These are phyloP conservation scores for Dactylonectria macrodidyma DNA, from an alignment of 2,329 filamentous ascomycete genomes.

Conservation along the genomic window DNA sequence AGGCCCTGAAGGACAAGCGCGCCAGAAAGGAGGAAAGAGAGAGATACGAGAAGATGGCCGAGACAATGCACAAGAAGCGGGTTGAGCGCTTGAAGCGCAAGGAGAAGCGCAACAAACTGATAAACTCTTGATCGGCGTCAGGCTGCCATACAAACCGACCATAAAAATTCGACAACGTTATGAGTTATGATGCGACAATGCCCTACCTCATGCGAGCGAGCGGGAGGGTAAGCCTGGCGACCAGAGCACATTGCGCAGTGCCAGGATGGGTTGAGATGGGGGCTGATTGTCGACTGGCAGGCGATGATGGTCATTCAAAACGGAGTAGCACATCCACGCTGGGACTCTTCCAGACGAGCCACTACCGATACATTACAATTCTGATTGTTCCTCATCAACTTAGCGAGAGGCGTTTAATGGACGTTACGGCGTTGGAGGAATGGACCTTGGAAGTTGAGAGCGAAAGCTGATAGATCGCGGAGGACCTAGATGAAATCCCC, in stretches of 20 bases:
- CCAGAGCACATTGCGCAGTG: background rate
- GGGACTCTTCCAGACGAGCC: slow-evolving; percentile 1
- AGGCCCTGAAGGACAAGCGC: slow-evolving; percentile 87
- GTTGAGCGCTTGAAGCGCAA: slow-evolving; percentile 93
- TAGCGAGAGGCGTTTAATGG: slow-evolving; percentile 19
- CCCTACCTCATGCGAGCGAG: slow-evolving; percentile 24
- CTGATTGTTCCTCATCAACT: slow-evolving; percentile 1
- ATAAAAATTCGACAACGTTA: slow-evolving; percentile 35
- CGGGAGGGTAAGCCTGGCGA: slow-evolving; percentile 18
- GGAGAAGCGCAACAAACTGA: slow-evolving; percentile 94
- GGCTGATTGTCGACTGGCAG: slow-evolving; percentile 1
- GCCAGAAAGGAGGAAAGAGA: slow-evolving; percentile 94
- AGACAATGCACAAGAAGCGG: slow-evolving; percentile 97
- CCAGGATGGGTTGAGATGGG: background rate
- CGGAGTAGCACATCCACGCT: background rate
- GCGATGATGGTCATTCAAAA: background rate
- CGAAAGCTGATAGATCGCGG: slow-evolving; percentile 1
- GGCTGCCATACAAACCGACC: slow-evolving; percentile 8
- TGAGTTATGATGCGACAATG: slow-evolving; percentile 44
- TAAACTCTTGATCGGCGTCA: slow-evolving; percentile 70
- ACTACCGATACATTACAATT: background rate
- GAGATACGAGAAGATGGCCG: slow-evolving; percentile 92
- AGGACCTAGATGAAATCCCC: slow-evolving; percentile 7
- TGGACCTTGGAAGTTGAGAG: background rate
- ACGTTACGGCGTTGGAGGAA: slow-evolving; percentile 7